Conservation (phyloP, 163 green algal species). For the Chlamydomonas reinhardtii region DNA sequence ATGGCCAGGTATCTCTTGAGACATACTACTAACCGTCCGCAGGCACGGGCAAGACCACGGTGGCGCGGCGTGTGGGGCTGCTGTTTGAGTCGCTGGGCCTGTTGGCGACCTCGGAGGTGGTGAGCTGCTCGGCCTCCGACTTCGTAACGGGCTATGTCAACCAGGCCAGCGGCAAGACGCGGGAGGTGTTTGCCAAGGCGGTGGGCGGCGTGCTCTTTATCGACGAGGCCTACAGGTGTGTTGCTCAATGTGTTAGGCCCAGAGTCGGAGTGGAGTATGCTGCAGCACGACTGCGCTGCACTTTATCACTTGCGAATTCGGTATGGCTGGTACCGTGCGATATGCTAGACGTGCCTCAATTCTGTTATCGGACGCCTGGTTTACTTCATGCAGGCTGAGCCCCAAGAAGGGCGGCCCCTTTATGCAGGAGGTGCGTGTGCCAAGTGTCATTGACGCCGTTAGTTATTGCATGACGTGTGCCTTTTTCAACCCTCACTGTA, state of each 20-base stretch:
- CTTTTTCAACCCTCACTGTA: too few species aligned
- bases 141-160: constrained; percentile 65
- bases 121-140: constrained; percentile 62
- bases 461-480: too few species aligned
- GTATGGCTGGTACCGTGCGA: too few species aligned
- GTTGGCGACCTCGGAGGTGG: constrained; percentile 49
- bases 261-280: too few species aligned
- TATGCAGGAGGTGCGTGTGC: constrained; percentile 56
- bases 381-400: constrained; percentile 50
- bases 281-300: too few species aligned
- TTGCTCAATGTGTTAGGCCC: too few species aligned
- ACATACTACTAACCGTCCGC: not conserved
- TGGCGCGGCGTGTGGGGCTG: constrained; percentile 61
- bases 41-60: constrained; percentile 76
- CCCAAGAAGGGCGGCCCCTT: constrained; percentile 48
- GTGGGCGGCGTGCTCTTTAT: constrained; percentile 71
- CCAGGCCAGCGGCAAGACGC: constrained; percentile 65
- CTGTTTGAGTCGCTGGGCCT: constrained; percentile 69
- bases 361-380: too few species aligned
- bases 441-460: too few species aligned
- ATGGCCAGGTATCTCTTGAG: too few species aligned
- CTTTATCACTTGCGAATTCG: too few species aligned
- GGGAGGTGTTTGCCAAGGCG: constrained; percentile 63
- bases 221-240: constrained; percentile 72
- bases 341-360: too few species aligned